Evolutionary conservation across 208 protist genomes (phyloP).

Genomic region (Novymonas esmeraldas): DNA sequence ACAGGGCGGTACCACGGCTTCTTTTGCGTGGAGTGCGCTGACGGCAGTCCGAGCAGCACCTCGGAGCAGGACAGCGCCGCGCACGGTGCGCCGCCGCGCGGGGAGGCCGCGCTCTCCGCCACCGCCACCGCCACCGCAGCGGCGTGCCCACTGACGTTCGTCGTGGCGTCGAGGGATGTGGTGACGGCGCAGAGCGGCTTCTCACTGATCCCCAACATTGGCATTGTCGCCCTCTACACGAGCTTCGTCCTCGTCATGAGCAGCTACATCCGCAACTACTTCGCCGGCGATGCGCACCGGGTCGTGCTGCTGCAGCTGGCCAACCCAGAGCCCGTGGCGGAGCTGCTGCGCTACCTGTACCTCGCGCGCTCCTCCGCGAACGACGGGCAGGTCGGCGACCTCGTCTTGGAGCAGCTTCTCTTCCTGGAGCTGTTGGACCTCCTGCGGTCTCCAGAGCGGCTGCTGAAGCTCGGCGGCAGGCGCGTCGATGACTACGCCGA

Average conservation of each 20-base stretch:
- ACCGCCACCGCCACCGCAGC: no score
- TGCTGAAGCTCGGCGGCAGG: constrained; percentile 50
- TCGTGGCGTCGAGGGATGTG: constrained; percentile 50
- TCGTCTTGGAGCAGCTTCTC: constrained; percentile 71
- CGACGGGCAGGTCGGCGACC: constrained; percentile 42
- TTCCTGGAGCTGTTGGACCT: constrained; percentile 77
- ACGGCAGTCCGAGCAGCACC: constrained; percentile 2
- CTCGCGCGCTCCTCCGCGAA: constrained; percentile 48
- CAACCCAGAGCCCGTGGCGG: constrained; percentile 56
- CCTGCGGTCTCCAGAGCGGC: constrained; percentile 49
- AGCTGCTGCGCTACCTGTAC: constrained; percentile 63
- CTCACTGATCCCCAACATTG: constrained; percentile 56
- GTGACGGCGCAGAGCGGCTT: constrained; percentile 35
- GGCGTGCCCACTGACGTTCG: constrained; percentile 11
- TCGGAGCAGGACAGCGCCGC: no score
- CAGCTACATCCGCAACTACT: constrained; percentile 47
- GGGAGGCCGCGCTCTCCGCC: no score
- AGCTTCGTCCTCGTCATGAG: constrained; percentile 79
- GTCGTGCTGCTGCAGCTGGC: constrained; percentile 57
- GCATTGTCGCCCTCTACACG: constrained; percentile 81
- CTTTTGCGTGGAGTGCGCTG: constrained; percentile 13
- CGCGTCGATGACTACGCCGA: constrained; percentile 55
- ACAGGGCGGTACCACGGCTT: constrained; percentile 19
- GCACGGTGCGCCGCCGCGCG: no score
- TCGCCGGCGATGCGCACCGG: constrained; percentile 54